Conservation (phyloP, 306 rosid species). For the Quercus engelmannii region DNA sequence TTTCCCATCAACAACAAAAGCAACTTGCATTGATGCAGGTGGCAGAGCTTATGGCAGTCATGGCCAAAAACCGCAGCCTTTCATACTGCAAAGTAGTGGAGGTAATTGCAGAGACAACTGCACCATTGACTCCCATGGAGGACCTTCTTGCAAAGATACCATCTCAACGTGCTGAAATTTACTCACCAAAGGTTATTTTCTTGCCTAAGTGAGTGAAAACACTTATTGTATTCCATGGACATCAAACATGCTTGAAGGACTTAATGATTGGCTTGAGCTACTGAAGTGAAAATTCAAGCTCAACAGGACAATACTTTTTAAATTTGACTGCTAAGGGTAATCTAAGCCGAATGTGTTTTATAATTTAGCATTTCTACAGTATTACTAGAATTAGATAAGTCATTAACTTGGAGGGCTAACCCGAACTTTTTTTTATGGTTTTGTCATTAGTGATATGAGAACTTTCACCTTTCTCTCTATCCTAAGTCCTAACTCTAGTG, state of each 20-base stretch:
- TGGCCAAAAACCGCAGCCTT: slow-evolving; percentile 66
- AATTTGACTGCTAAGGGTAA: background rate
- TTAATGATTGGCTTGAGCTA: background rate
- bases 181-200: slow-evolving; percentile 48
- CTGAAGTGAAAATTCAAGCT: background rate
- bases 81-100: slow-evolving; percentile 88
- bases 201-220: slow-evolving; percentile 8
- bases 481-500: background rate
- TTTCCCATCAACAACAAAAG: slow-evolving; percentile 1
- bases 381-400: background rate
- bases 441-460: background rate
- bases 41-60: slow-evolving; percentile 86
- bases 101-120: slow-evolving; percentile 87
- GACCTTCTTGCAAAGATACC: slow-evolving; percentile 83
- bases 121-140: slow-evolving; percentile 73
- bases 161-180: slow-evolving; percentile 51
- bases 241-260: background rate
- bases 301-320: background rate
- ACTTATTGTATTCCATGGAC: background rate
- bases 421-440: background rate
- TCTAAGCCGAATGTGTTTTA: background rate
- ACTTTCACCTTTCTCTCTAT: background rate
- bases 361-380: background rate
- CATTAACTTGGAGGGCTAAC: background rate
- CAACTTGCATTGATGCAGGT: slow-evolving; percentile 49